A percentile compares a stretch with the other conserved stretches of the same genome.
Evolutionary conservation across 106 monocot genomes (phyloP).

Genomic region (Gastrodia elata): DNA sequence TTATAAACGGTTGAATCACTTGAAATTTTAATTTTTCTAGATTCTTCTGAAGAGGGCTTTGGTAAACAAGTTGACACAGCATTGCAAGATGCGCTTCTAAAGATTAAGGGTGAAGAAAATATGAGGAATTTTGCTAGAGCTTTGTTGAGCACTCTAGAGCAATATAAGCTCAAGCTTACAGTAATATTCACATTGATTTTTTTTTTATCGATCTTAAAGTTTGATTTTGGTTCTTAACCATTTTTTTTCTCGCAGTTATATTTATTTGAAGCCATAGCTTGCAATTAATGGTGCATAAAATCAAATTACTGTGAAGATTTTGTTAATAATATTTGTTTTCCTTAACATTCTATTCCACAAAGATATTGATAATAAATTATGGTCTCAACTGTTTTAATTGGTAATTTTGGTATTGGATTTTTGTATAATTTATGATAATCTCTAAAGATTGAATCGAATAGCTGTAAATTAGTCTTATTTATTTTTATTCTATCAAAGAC

Average conservation of each 20-base stretch:
- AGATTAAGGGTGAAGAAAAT: conserved; percentile 30
- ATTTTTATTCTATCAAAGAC: neutral
- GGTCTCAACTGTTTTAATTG: neutral
- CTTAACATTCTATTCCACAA: neutral
- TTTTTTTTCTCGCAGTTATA: neutral
- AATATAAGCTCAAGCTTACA: conserved; percentile 53
- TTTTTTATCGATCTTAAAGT: neutral
- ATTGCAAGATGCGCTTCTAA: conserved; percentile 23
- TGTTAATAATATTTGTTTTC: neutral
- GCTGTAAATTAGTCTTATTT: neutral
- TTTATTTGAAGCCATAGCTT: neutral
- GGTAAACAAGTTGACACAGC: conserved; percentile 1
- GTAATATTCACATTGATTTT: conserved; percentile 19
- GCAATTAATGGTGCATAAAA: neutral
- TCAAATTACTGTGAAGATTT: neutral
- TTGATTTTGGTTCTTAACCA: neutral
- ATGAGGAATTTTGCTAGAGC: conserved; percentile 53
- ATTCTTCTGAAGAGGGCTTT: neutral
- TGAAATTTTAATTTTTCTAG: conserved; percentile 4
- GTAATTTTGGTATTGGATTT: too few relatives aligned
- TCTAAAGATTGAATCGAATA: neutral
- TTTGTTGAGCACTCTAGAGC: conserved; percentile 61
- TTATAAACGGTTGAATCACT: conserved; percentile 11
- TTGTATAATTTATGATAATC: neutral
- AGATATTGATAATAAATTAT: neutral